Evolutionary conservation across 768 basidiomycete species (phyloP).

Genomic region (Gyrodon lividus): DNA sequence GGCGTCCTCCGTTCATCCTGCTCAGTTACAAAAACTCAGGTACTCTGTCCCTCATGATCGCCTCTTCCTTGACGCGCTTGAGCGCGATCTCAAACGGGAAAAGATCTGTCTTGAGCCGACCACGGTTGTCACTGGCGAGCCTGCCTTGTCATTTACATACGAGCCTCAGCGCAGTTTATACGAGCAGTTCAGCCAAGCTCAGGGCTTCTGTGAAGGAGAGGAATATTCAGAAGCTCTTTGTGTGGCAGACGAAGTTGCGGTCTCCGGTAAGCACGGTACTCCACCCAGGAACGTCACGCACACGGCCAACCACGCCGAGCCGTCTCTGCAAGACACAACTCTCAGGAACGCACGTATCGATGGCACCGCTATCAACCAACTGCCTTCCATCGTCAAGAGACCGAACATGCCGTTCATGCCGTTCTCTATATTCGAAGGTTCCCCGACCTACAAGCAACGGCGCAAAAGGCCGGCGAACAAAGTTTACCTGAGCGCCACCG

Average conservation of each 20-base stretch:
- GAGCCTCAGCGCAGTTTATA: slow-evolving; percentile 83
- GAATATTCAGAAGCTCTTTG: slow-evolving; percentile 34
- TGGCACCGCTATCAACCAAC: slow-evolving; percentile 12
- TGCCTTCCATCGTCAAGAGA: slow-evolving; percentile 19
- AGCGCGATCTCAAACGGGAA: slow-evolving; percentile 94
- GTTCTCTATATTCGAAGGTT: slow-evolving; percentile 79
- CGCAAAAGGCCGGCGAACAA: slow-evolving; percentile 66
- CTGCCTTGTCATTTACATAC: slow-evolving; percentile 85
- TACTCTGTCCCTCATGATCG: slow-evolving; percentile 97
- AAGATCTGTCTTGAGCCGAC: slow-evolving; percentile 89
- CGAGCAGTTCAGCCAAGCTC: slow-evolving; percentile 74
- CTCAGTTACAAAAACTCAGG: slow-evolving; percentile 42
- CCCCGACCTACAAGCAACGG: slow-evolving; percentile 85
- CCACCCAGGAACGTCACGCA: slow-evolving; percentile 10
- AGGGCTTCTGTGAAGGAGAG: slow-evolving; percentile 35
- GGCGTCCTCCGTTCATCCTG: not conserved
- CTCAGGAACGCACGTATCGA: slow-evolving; percentile 24
- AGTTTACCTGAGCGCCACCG: slow-evolving; percentile 24
- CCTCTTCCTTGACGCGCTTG: slow-evolving; percentile 93
- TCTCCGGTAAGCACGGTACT: slow-evolving; percentile 14
- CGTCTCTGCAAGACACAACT: slow-evolving; percentile 7
- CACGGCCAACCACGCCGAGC: slow-evolving; percentile 4
- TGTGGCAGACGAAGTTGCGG: slow-evolving; percentile 26
- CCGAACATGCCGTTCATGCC: slow-evolving; percentile 49
- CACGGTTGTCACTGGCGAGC: slow-evolving; percentile 73